Base-by-base conservation (phyloP, 306 rosid genomes). In the Cucumis hystrix region DNA sequence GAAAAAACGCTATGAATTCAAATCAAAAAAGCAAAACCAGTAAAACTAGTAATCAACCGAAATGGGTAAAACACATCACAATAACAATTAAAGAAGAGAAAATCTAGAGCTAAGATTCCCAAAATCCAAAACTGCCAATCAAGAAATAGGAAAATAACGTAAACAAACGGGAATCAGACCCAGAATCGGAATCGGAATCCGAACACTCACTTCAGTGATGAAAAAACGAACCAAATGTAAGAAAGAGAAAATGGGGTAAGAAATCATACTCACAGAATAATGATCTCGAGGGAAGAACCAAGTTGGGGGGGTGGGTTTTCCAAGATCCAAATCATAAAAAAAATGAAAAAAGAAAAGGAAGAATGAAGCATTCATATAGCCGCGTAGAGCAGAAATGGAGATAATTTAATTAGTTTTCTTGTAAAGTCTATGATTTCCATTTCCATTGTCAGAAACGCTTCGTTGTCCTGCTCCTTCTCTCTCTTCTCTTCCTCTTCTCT, bases 301-400 rank as follows among this genome's bases (percentile, higher is more conserved):
- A 71, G 11, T 7, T 1, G 60, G 76, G 11, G 6, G 18, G 35
- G 17, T 54, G n/a, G 4, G 37, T 33, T 33, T 70, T 47, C n/a
- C 77, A 54, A 73, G 77, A 73, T 73, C 77, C 59, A 73, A 73
- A 73, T 73, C 49, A 73, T 52, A 45, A 16, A 54, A 17, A 70
- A 23, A 70, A 47, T 35, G 49, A 23, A 69, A 45, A 43, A 43
- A 47, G 73, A 23, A 43, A 45, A 1, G 7, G 57, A 47, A 28
- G 23, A 28, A 71, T 71, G 43, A 49, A 4, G 76, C 21, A 70
- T 25, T 23, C 59, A 70, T 47, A 47, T 25, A 25, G 8, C 59
- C 56, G 56, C 35, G 54, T 13, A 47, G 20, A 17, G 76, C 12
- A 25, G 59, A 25, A 45, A 71, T 8, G 76, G 21, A 71, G 59